A percentile compares a stretch with the other conserved stretches of the same genome.
These are phyloP conservation scores for Syzygium jambos DNA, from an alignment of 345 rosid species.

Conservation along the genomic window DNA sequence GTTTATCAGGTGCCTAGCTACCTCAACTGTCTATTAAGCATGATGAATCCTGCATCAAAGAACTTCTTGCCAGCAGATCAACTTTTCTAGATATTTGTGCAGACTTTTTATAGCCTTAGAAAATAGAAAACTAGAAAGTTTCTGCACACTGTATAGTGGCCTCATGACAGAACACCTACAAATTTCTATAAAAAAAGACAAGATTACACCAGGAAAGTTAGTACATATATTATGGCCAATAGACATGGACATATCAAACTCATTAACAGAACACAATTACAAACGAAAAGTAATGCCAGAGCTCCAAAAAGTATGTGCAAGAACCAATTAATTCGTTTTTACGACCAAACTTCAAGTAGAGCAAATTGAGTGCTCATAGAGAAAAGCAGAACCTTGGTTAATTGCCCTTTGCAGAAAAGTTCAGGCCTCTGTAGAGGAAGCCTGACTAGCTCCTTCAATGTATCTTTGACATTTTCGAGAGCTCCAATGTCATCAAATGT, in stretches of 20 bases:
- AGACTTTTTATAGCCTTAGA: neutral
- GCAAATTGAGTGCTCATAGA: too few relatives aligned
- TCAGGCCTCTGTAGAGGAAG: too few relatives aligned
- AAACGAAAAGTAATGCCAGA: neutral
- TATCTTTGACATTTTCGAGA: too few relatives aligned
- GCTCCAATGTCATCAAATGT: slow-evolving; percentile 77
- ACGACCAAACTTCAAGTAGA: too few relatives aligned
- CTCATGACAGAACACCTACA: neutral
- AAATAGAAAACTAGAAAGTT: neutral
- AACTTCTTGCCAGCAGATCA: neutral
- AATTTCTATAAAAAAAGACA: neutral
- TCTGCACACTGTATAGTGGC: neutral
- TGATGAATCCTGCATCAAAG: neutral
- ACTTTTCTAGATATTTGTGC: neutral
- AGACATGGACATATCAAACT: neutral
- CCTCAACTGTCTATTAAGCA: neutral
- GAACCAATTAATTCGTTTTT: too few relatives aligned
- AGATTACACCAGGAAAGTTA: neutral
- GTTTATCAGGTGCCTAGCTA: neutral
- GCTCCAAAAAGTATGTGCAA: neutral
- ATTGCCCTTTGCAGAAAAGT: too few relatives aligned
- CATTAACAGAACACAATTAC: neutral
- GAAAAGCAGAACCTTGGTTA: too few relatives aligned
- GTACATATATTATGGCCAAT: neutral
- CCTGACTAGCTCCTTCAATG: too few relatives aligned